Base-by-base conservation (phyloP, 768 basidiomycete genomes). In the Leccinellum albellum region DNA sequence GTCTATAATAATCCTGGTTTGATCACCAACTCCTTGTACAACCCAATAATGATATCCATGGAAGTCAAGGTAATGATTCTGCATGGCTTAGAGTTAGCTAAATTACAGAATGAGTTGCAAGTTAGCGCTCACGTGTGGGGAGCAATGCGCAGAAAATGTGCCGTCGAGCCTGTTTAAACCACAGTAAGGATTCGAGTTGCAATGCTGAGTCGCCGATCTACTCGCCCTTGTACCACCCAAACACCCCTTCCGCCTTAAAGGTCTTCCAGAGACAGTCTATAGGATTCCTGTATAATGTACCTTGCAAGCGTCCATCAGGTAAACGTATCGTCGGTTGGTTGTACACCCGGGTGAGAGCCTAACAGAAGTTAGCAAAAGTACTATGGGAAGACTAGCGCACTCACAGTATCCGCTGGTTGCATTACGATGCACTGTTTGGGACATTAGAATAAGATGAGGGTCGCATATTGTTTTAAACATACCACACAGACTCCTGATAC, bases 241-340 rank as follows among this genome's bases (percentile, higher is more conserved):
- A 77, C 10, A 94, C 74, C 31, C 97, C 97, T 75, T 99, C 97
- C 0, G 87, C 77, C 69, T 86, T 86, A 62, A 91, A 82, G 0
- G 97, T 99, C 78, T 97, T 98, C 91, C 90, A 96, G 50, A 99
- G 76, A 75, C 96, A 98, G 65, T 98, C 94, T 64, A 98, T 86
- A 4, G 95, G 95, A 67, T 89, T 94, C 71, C 82, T 89, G 75
- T 98, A 97, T 20, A 95, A 74, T 1, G 84, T 76, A 13, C 94
- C 95, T 60, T 84, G 81, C 28, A 82, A 69, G 63, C 76, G 85
- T 32, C 94, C 94, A 63, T 88, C 79, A 3, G 88, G 85, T 35
- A 85, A 79, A 46, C 75, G 75, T 62, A 78, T 78, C 0, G 92
- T 94, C 10, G 92, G 90, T 78, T 96, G 97, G 68, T 98, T 98